Base-by-base conservation (phyloP, 441 rosid species). In the Aquilaria agallochum region DNA sequence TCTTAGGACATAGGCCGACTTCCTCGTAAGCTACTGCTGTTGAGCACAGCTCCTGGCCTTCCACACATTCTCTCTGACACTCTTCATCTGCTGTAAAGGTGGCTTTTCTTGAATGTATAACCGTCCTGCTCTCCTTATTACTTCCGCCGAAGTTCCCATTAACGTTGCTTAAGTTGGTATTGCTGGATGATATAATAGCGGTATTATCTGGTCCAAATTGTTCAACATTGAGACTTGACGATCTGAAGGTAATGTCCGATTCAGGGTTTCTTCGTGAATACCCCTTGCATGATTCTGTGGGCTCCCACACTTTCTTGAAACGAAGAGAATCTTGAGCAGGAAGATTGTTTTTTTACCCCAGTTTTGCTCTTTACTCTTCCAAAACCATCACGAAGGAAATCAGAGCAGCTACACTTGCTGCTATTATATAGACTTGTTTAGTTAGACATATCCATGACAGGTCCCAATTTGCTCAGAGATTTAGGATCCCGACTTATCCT, bases 231-330 rank as follows among this genome's bases (percentile, higher is more conserved):
- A 67, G 76, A 62, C 67, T 56, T 59, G 87, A 78, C 58, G 84
- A 69, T 59, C 72, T 76, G 75, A 77, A 54, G 50, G 83, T 76
- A 65, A 80, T 65, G 68, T 78, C 80, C 64, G 78, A 55, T 48
- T 78, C 84, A 14, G 87, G 83, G 74, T 77, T 81, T 82, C 85
- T 78, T 59, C 81, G 44, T 20, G 85, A 64, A 53, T 79, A 82
- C 64, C 69, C 79, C 60, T 77, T 83, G 64, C 80, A 83, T 15
- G 76, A 64, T 66, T 82, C 88, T 73, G 76, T 70, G 8, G 89
- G 88, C 74, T 85, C 95, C 95, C 88, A 83, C 55, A 85, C 88
- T 74, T 82, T 82, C 77, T 77, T 85, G 50, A 73, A 40, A 31
- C 70, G 75, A 67, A 69, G 53, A 34, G 70, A 56, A 64, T 80